These are phyloP conservation scores for Vaccinium vitisidaea DNA, from an alignment of 148 eudicot species.

Conservation along the genomic window DNA sequence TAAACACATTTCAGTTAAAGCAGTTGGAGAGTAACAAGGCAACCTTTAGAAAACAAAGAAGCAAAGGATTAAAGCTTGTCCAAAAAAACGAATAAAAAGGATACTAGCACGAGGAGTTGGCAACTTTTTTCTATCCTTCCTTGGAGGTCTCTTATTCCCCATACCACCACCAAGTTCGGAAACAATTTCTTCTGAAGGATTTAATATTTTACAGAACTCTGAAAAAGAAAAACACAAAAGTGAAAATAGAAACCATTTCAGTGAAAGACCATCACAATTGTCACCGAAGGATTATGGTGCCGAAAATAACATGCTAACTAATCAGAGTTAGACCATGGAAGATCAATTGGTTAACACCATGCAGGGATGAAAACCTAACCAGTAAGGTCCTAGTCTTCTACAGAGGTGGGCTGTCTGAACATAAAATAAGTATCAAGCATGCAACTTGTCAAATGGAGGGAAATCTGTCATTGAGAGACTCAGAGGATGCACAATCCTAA, in stretches of 20 bases:
- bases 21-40: conserved; percentile 15
- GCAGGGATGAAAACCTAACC: not conserved
- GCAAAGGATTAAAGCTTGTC: not conserved
- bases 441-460: not conserved
- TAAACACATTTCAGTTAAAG: not conserved
- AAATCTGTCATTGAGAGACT: not conserved
- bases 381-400: not conserved
- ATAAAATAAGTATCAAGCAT: not conserved
- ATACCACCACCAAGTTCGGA: conserved; percentile 38
- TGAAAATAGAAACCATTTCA: not conserved
- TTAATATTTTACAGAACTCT: conserved; percentile 64
- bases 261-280: not conserved
- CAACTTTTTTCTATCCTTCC: conserved; percentile 58
- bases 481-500: not conserved
- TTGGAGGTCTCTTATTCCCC: conserved; percentile 51
- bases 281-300: not conserved
- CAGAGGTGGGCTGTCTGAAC: not conserved
- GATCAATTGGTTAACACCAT: not conserved
- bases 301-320: not conserved
- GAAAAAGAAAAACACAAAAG: conserved; percentile 16
- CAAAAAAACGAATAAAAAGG: conserved; percentile 26
- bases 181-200: conserved; percentile 35
- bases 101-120: conserved; percentile 46
- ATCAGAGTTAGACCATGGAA: not conserved
- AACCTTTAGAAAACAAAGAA: conserved; percentile 11